A percentile compares a stretch with the other conserved stretches of the same genome.
phyloP scores from a whole-genome alignment of 371 early-diverging fungal species.

The Rhizopus sp. region DNA sequence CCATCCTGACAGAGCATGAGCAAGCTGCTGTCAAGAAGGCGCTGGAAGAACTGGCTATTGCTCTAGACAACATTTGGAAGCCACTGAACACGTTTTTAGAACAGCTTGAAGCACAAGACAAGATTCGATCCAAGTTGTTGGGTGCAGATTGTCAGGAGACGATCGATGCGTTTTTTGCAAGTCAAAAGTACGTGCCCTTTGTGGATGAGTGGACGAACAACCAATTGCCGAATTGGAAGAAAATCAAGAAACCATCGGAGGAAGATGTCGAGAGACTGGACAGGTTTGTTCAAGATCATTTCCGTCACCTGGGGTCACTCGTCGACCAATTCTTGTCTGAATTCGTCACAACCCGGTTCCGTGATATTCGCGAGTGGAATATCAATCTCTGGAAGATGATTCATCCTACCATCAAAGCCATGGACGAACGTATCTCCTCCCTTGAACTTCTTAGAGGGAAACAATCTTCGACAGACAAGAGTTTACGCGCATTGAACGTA shows the following conservation, averaged over 20 bases:
- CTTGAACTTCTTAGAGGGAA: conserved; percentile 9
- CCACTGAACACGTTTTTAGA: conserved; percentile 49
- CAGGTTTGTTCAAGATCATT: conserved; percentile 47
- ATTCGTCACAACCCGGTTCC: conserved; percentile 34
- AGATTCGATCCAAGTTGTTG: conserved; percentile 37
- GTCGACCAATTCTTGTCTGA: conserved; percentile 26
- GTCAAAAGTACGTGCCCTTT: conserved; percentile 33
- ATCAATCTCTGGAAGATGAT: conserved; percentile 41
- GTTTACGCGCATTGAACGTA: conserved; percentile 2
- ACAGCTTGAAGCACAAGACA: conserved; percentile 35
- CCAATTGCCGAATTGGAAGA: conserved; percentile 17
- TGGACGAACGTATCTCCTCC: conserved; percentile 42
- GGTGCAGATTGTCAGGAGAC: conserved; percentile 35
- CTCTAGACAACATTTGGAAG: conserved; percentile 44
- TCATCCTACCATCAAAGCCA: conserved; percentile 40
- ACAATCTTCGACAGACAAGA: background rate
- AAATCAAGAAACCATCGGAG: conserved; percentile 21
- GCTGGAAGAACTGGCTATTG: conserved; percentile 38
- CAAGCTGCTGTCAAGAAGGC: conserved; percentile 38
- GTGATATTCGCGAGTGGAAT: conserved; percentile 27
- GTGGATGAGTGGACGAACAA: conserved; percentile 32
- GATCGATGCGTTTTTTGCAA: conserved; percentile 33
- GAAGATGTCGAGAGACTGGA: conserved; percentile 57
- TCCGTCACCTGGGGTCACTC: conserved; percentile 31
- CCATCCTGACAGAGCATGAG: conserved; percentile 68